These are phyloP conservation scores for Lactifluus subvellereus DNA, from an alignment of 768 basidiomycete genomes.

Conservation along the genomic window DNA sequence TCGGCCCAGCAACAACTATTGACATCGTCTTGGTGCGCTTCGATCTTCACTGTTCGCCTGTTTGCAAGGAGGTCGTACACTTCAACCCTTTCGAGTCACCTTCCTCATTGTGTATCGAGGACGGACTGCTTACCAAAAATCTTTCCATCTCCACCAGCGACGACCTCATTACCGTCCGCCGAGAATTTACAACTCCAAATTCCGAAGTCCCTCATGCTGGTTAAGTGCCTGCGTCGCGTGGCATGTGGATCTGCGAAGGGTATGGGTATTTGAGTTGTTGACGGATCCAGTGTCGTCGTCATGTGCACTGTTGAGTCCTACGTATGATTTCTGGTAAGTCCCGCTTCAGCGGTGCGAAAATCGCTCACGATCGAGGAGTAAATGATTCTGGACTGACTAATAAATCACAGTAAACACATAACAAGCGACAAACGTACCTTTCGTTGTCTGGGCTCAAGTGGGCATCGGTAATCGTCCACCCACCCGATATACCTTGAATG, in stretches of 20 bases:
- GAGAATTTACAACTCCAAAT: conserved; percentile 97
- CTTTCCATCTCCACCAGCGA: conserved; percentile 84
- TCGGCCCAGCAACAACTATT: conserved; percentile 98
- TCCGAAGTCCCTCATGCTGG: conserved; percentile 49
- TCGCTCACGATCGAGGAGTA: conserved; percentile 79
- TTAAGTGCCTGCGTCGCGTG: conserved; percentile 26
- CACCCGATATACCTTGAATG: conserved; percentile 67
- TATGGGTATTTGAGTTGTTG: conserved; percentile 57
- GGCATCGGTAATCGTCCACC: conserved; percentile 95
- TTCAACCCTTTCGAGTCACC: conserved; percentile 29
- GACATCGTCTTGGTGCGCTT: conserved; percentile 86
- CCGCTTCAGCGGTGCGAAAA: neutral
- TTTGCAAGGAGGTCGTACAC: conserved; percentile 89
- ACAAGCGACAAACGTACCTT: conserved; percentile 41
- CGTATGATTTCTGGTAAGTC: conserved; percentile 12
- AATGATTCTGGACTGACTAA: conserved; percentile 57
- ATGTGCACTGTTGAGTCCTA: conserved; percentile 70
- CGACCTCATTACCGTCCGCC: conserved; percentile 90
- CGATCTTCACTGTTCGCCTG: conserved; percentile 73
- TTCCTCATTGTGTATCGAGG: neutral
- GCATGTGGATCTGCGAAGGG: conserved; percentile 33
- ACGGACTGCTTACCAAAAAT: conserved; percentile 52
- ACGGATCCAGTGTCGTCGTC: conserved; percentile 63
- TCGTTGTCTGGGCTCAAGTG: conserved; percentile 87
- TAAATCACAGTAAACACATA: conserved; percentile 5